Base-by-base conservation (phyloP, 768 basidiomycete genomes). In the Psilocybe azurescens region DNA sequence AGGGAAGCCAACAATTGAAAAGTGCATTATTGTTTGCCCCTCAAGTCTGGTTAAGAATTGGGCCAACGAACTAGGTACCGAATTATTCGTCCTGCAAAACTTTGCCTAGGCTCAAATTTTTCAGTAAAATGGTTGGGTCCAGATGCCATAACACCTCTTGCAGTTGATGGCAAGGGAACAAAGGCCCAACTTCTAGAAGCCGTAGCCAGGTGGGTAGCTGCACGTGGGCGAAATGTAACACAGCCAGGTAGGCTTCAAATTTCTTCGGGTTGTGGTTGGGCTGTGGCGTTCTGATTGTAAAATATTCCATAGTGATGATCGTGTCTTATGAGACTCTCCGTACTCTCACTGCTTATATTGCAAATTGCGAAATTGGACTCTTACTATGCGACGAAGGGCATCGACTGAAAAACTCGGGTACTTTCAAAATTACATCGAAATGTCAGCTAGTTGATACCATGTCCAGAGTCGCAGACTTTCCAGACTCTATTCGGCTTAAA, bases 331-430 rank as follows among this genome's bases (percentile, higher is more conserved):
- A 99, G 74, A 97, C 94, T 0, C 83, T 99, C 55, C 88, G 97
- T 18, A 90, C 90, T 3, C 79, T 98, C 11, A 83, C 89, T 7
- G 86, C 76, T 0, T 86, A 96, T 69, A 81, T 99, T 10, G 88
- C 88, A 3, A 86, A 83, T 59, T 94, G 92, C 65, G 87, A 81
- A 55, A 92, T 99, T 51, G 97, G 97, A 2, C 76, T 99, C 14
- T 77, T 99, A n/a, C 85, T 99, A 32, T 97, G 95, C 64, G 97
- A 99, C 69, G 97, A 99, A 78, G 97, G 97, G 3, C 97, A 99
- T 78, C 82, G 97, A 54, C 79, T 99, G 61, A 99, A 99, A 79
- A 99, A 99, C 72, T 93, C 93, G 51, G 93, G 95, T 93, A 65
- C 56, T 80, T 76, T 49, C 10, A 24, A 29, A 11, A 29, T 30